Conservation (phyloP, 257 asterid genomes). For the Solanum bukasovii region DNA sequence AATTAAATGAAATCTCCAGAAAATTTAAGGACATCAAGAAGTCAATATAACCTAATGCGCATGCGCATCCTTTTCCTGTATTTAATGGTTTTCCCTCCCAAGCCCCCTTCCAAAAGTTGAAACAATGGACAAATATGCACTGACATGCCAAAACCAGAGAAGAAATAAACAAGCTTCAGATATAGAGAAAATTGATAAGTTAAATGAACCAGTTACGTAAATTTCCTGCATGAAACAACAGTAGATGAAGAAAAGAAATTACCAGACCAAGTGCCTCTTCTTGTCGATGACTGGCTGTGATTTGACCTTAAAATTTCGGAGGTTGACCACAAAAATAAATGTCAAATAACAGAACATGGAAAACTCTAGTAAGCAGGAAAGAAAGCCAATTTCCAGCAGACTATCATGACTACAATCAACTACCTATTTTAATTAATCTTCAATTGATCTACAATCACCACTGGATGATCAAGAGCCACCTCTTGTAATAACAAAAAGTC, state of each 20-base stretch:
- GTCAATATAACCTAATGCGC: neutral
- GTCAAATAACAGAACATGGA: slow-evolving; percentile 1
- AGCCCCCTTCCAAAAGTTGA: neutral
- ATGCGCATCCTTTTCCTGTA: neutral
- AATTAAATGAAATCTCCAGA: neutral
- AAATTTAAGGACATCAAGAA: neutral
- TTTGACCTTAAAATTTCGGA: slow-evolving; percentile 48
- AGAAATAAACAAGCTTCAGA: neutral
- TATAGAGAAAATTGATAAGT: neutral
- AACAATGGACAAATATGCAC: neutral
- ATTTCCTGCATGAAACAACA: neutral
- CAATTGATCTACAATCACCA: neutral
- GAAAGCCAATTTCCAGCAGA: neutral
- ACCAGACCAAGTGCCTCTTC: slow-evolving; percentile 81
- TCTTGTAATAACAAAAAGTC: neutral
- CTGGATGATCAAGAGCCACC: neutral
- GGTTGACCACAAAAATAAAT: neutral
- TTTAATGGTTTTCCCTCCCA: neutral
- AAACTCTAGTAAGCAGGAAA: neutral
- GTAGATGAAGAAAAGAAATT: slow-evolving; percentile 17
- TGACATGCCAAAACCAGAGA: neutral
- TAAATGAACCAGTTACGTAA: neutral
- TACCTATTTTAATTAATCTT: neutral
- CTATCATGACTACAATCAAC: neutral
- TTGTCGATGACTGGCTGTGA: slow-evolving; percentile 87